phyloP scores from a whole-genome alignment of 306 rosid species.

The Prunus mira region DNA sequence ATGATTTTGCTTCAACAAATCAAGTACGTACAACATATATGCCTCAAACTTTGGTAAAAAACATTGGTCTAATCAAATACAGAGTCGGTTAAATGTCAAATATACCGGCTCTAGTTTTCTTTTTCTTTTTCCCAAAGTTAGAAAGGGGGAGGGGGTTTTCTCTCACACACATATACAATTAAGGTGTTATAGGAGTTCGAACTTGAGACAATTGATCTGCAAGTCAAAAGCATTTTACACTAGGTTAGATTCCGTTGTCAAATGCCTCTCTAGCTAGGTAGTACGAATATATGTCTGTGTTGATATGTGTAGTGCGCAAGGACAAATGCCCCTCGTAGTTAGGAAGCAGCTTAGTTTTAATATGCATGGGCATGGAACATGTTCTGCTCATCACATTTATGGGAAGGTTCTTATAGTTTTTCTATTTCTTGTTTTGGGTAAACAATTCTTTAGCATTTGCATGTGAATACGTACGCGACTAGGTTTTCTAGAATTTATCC shows the following conservation, averaged over 20 bases:
- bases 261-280: too few species aligned
- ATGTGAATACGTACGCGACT: not conserved
- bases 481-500: slow-evolving; percentile 4
- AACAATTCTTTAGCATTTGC: not conserved
- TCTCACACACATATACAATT: too few species aligned
- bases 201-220: too few species aligned
- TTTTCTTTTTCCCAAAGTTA: not conserved
- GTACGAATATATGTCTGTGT: not conserved
- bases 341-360: slow-evolving; percentile 33
- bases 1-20: slow-evolving; percentile 39
- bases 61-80: not conserved
- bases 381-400: slow-evolving; percentile 19
- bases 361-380: slow-evolving; percentile 31
- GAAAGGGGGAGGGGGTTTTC: too few species aligned
- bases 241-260: too few species aligned
- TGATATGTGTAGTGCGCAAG: slow-evolving; percentile 8
- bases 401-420: slow-evolving; percentile 3
- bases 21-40: slow-evolving; percentile 56
- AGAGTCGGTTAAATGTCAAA: not conserved
- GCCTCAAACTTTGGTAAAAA: slow-evolving; percentile 16
- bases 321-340: slow-evolving; percentile 9
- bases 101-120: not conserved
- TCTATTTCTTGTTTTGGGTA: not conserved
- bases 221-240: too few species aligned
- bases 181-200: accelerated